Evolutionary conservation across 495 filamentous ascomycete species (phyloP), one percentile per base, ranked within the genome.

Genomic region (Amniculicola lignicola): DNA sequence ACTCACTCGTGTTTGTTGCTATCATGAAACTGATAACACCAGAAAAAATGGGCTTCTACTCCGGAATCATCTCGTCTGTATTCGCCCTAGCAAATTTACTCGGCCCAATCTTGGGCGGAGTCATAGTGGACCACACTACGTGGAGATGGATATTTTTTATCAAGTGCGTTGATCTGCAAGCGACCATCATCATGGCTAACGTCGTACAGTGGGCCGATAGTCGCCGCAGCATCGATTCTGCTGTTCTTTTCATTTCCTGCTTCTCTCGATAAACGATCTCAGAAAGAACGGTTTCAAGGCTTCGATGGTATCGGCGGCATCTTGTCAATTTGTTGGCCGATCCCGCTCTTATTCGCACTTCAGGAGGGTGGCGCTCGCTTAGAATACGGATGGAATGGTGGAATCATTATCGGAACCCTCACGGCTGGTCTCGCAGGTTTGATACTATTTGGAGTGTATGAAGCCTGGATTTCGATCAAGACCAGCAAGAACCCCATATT

Each of bases 51-150:
- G 72, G 70, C 3, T 72, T 60, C 4, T 77, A 73, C 49, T 72
- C 75, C 4, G 75, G 63, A 14, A 67, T 79, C 23, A 69, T 79
- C 43, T 74, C 76, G 19, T 64, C 72, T 15, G 72, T 75, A 12
- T 73, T 75, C 39, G 73, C 69, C n/a, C 44, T 79, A 7, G 70
- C 72, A 6, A 71, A 69, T 43, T 57, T 75, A 3, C 52, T 74
- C 0, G 74, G 74, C 2, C 74, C 74, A 6, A 56, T 78, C 12
- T 47, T 79, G 0, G 77, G 76, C 7, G 78, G 75, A 23, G 67
- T 62, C 1, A 76, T 79, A 14, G 47, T 46, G 24, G 43, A 71
- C 66, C 2, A 51, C 12, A 55, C 54, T 4, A 63, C 35, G 4
- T 63, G 60, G 60, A 21, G 60, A 16, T 59, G 54, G 57, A 55